Base-by-base conservation (phyloP, 345 rosid genomes). In the Zanthoxylum bungeanum region DNA sequence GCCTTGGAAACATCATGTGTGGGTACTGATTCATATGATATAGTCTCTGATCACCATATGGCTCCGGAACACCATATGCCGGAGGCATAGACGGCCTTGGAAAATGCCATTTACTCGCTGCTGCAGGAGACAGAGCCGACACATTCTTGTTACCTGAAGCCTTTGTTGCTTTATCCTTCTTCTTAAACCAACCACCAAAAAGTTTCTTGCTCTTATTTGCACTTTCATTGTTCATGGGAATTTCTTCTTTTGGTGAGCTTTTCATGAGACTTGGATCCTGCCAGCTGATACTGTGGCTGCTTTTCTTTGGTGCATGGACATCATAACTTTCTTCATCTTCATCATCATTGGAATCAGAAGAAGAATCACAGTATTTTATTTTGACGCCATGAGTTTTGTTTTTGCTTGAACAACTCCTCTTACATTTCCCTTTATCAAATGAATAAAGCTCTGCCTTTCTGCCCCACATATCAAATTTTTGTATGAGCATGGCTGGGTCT, bases 401-500 rank as follows among this genome's bases (percentile, higher is more conserved):
- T 21, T 34, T 51, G 46, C 60, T 19, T 28, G 67, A 51, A 5
- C 44, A 21, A 33, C 42, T 24, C 5, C n/a, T n/a, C n/a, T 65
- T n/a, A 56, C 40, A 10, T 65, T 31, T 33, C 2, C 14, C 71
- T 14, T 14, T 68, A 4, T 68, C 19, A 9, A 68, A 53, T 17
- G 51, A 68, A 51, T 36, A 40, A 27, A 68, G 72, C 39, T 68
- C 52, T 17, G 72, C 63, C 19, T 37, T 40, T 68, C 33, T 68
- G 27, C 72, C 72, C n/a, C n/a, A n/a, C n/a, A n/a, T n/a, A n/a
- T 52, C 72, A 68, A 34, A n/a, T n/a, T n/a, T 16, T 31, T 7
- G 19, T 25, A 68, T 17, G 3, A 55, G 25, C 30, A 25, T 12
- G 9, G 19, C 17, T 2, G 72, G 72, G 9, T 55, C 63, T 9